phyloP scores from a whole-genome alignment of 345 rosid species.

The Eucalyptus erythrocorys region DNA sequence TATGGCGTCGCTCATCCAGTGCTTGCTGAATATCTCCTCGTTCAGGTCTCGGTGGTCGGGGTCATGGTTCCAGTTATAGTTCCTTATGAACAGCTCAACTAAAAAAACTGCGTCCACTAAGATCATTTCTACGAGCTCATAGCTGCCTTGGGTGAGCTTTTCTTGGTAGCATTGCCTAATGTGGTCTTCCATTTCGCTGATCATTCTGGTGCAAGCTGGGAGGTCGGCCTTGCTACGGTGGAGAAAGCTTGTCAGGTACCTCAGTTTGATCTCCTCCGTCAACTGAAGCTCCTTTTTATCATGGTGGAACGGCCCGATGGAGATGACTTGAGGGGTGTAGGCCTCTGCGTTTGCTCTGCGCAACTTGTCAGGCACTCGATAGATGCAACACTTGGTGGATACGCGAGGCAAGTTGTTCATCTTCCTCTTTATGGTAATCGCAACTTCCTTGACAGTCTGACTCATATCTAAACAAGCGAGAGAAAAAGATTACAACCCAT shows the following conservation, averaged over 20 bases:
- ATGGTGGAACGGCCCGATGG: constrained; percentile 10
- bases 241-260: not conserved
- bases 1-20: constrained; percentile 6
- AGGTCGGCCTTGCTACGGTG: not conserved
- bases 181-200: not conserved
- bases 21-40: constrained; percentile 15
- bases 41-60: not conserved
- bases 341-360: not conserved
- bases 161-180: not conserved
- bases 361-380: constrained; percentile 4
- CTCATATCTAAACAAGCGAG: not conserved
- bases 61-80: not conserved
- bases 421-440: not conserved
- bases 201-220: not conserved
- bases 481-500: not conserved
- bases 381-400: constrained; percentile 2
- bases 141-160: not conserved
- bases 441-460: not conserved
- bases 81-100: not conserved
- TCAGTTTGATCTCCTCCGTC: constrained; percentile 14
- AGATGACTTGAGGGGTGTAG: constrained; percentile 4
- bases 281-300: not conserved
- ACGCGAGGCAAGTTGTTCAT: not conserved
- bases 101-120: not conserved
- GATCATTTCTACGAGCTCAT: not conserved